Percentiles rank a stretch among this genome's conserved stretches.
Conservation (phyloP, 352 stramenopile genomes). For the Pythium phragmitis region DNA sequence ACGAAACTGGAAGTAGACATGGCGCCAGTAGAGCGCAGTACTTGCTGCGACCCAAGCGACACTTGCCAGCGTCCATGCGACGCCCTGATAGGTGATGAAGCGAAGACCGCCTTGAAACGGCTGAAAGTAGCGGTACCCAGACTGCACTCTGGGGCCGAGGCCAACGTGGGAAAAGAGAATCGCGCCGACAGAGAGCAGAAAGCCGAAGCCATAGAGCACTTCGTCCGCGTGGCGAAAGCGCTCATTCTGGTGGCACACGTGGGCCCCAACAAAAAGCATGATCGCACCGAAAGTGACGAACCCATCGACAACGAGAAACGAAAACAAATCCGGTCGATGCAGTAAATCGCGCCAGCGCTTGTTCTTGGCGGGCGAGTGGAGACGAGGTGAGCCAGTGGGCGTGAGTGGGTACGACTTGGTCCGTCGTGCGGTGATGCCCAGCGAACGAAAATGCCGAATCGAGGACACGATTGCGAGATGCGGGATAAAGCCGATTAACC, state of each 20-base stretch:
- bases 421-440: background rate
- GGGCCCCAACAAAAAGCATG: conserved; percentile 35
- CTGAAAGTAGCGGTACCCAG: conserved; percentile 42
- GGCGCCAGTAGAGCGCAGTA: conserved; percentile 49
- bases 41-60: conserved; percentile 40
- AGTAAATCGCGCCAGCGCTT: conserved; percentile 28
- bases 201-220: conserved; percentile 52
- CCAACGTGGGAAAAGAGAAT: conserved; percentile 41
- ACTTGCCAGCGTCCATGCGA: conserved; percentile 46
- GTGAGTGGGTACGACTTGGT: conserved; percentile 14
- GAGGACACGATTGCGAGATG: conserved; percentile 40
- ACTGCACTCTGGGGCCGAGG: conserved; percentile 37
- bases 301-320: conserved; percentile 31
- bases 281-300: conserved; percentile 33
- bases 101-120: conserved; percentile 46
- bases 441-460: conserved; percentile 32
- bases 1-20: conserved; percentile 42
- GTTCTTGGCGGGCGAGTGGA: conserved; percentile 15
- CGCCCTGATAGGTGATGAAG: conserved; percentile 54
- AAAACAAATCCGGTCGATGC: conserved; percentile 27
- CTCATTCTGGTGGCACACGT: conserved; percentile 28
- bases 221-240: conserved; percentile 35
- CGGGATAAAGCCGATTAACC: conserved; percentile 35
- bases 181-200: conserved; percentile 34
- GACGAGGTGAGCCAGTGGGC: conserved; percentile 14